Base-by-base conservation (phyloP, 2,329 filamentous ascomycete species). In the Beauveria brongniartii region DNA sequence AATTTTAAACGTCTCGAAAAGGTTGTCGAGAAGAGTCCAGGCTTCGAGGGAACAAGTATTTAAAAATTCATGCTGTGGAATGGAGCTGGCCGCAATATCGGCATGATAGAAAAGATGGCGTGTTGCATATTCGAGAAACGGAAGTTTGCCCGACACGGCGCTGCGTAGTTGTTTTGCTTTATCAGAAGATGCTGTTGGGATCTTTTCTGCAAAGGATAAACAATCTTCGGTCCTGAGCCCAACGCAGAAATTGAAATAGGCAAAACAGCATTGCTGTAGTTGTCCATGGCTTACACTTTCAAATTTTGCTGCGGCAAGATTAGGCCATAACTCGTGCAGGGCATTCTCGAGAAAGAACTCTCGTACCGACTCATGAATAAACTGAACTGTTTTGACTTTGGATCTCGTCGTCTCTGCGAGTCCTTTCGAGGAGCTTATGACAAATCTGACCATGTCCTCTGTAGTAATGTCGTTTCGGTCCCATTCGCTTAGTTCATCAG, bases 361-460 rank as follows among this genome's bases (percentile, higher is more conserved):
- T 3, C 73, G 67, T 0, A 82, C 78, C 0, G 79, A 79, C 63
- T 82, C 78, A 46, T 83, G 80, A 10, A 82, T 81, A 63, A 54
- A 80, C 60, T 80, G 78, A 1, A 80, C 72, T 5, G 30, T 50
- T 48, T 9, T 9, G 16, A 26, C 3, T 20, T 58, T 43, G 14
- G 28, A n/a, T 20, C 24, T 50, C n/a, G 44, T 48, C n/a, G 66
- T 63, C 61, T 80, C 77, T 0, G 73, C 74, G 18, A 81, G 71
- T 0, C 80, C 79, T 63, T 80, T 81, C 0, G 79, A 81, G 0
- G 69, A 74, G 50, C 64, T 70, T 0, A 74, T 56, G 0, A 81
- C 67, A 37, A 70, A 78, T 7, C 57, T 67, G 1, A 67, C 41
- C 61, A 78, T 73, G 0, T 61, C 63, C 0, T 70, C 64, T 1